phyloP scores from a whole-genome alignment of 106 monocot genomes.

The Hemerocallis citrina region DNA sequence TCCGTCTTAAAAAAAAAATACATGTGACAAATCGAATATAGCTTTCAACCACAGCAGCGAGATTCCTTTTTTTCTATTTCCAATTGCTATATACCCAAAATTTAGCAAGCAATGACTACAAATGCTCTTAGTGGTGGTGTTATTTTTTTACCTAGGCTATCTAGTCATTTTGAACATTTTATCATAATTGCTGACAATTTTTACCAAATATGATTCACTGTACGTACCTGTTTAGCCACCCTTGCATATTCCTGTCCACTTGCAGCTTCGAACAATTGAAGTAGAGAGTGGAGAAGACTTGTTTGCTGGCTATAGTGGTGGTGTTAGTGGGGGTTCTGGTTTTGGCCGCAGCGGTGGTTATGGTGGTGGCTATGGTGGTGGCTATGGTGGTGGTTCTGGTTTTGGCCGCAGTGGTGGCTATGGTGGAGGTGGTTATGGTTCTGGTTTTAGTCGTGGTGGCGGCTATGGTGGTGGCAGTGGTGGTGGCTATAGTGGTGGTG shows the following conservation, averaged over 20 bases:
- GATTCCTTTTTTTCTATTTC: too few species aligned
- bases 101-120: too few species aligned
- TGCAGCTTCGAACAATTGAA: constrained; percentile 75
- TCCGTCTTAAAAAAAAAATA: too few species aligned
- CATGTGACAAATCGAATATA: too few species aligned
- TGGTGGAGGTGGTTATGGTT: too few species aligned
- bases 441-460: constrained; percentile 20
- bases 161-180: too few species aligned
- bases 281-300: constrained; percentile 52
- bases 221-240: too few species aligned
- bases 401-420: neutral
- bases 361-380: constrained; percentile 7
- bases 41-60: too few species aligned
- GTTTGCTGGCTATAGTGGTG: constrained; percentile 31
- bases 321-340: constrained; percentile 27
- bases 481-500: constrained; percentile 22
- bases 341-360: constrained; percentile 16
- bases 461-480: neutral
- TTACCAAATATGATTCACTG: neutral
- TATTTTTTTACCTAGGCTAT: too few species aligned
- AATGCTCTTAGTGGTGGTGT: too few species aligned
- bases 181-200: too few species aligned
- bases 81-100: too few species aligned
- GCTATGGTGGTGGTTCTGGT: neutral
- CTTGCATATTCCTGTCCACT: neutral